phyloP scores from a whole-genome alignment of 768 basidiomycete species.

The Suillus subluteus region DNA sequence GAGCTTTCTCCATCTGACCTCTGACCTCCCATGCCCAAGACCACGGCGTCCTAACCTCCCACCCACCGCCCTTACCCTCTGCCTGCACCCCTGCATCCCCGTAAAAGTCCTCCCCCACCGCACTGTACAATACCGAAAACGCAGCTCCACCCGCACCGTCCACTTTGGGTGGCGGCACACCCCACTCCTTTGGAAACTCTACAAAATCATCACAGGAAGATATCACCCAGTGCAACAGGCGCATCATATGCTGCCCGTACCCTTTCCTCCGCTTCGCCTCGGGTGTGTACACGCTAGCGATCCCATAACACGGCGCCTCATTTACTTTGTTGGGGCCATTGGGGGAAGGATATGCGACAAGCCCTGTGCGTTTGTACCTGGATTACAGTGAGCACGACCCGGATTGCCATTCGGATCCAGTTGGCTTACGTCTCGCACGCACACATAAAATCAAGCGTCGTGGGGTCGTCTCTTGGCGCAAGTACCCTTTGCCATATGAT shows the following conservation, averaged over 20 bases:
- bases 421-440: constrained; percentile 59
- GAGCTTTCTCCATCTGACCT: background rate
- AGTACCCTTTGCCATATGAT: no score
- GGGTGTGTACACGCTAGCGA: constrained; percentile 63
- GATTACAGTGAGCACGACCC: no score
- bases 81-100: constrained; percentile 37
- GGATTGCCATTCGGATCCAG: no score
- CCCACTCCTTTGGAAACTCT: constrained; percentile 34
- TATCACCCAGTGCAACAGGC: constrained; percentile 59
- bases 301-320: constrained; percentile 48
- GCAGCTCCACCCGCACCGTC: constrained; percentile 36
- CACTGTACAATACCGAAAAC: constrained; percentile 54
- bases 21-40: constrained; percentile 39
- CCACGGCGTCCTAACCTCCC: constrained; percentile 38
- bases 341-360: constrained; percentile 13
- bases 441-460: constrained; percentile 54
- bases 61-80: constrained; percentile 26
- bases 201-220: constrained; percentile 28
- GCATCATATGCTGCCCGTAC: constrained; percentile 54
- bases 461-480: no score
- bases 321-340: constrained; percentile 20
- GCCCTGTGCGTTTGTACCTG: no score
- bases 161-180: constrained; percentile 38
- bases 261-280: constrained; percentile 29
- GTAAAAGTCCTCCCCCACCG: constrained; percentile 45